Conservation (phyloP, 352 stramenopile genomes). For the Phytophthora pini region DNA sequence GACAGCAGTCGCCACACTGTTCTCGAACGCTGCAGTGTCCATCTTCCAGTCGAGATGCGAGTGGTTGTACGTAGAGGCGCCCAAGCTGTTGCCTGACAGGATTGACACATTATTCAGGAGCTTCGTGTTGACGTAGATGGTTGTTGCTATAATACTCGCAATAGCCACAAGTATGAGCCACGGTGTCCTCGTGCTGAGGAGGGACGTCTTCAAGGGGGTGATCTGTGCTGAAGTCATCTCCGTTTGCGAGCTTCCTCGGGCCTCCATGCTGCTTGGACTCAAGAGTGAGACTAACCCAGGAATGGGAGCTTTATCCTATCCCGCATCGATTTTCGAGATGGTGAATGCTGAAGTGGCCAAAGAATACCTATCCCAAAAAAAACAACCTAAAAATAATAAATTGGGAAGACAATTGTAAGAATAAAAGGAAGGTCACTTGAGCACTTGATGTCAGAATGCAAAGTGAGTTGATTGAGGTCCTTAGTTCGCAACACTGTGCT, state of each 20-base stretch:
- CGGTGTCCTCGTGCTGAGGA: background rate
- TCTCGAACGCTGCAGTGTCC: constrained; percentile 25
- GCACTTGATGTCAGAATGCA: too few species aligned
- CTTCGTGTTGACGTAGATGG: constrained; percentile 32
- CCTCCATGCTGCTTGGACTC: background rate
- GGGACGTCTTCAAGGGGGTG: background rate
- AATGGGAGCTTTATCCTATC: background rate
- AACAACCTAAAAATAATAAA: background rate
- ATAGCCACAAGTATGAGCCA: constrained; percentile 8
- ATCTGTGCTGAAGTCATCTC: background rate
- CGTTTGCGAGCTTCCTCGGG: background rate
- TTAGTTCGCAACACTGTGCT: too few species aligned
- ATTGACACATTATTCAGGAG: constrained; percentile 19
- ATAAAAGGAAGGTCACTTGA: too few species aligned
- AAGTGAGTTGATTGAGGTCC: too few species aligned
- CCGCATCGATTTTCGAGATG: background rate
- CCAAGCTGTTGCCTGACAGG: constrained; percentile 26
- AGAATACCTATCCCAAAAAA: background rate
- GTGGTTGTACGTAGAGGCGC: constrained; percentile 6
- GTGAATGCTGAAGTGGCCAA: background rate
- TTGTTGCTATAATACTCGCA: constrained; percentile 11
- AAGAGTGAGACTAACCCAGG: background rate
- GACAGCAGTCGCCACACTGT: background rate
- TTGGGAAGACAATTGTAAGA: too few species aligned
- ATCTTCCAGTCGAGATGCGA: constrained; percentile 26